These are phyloP conservation scores for Aspergillus brunneoviolaceus DNA, from an alignment of 2,329 filamentous ascomycete species.

Conservation along the genomic window DNA sequence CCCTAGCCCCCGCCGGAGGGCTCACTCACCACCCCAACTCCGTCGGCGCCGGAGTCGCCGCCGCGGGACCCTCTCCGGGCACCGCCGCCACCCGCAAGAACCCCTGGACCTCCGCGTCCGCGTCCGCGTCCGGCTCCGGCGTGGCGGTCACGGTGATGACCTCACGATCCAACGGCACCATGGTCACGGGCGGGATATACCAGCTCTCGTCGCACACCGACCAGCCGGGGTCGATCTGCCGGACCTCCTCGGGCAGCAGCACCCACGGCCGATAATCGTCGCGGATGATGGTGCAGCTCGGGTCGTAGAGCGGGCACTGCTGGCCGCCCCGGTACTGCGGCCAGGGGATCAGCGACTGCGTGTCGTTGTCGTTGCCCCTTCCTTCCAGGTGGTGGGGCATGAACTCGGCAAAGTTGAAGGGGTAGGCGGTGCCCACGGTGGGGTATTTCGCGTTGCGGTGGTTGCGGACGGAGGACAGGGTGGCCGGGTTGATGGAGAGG, in stretches of 20 bases:
- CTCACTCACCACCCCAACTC: neutral
- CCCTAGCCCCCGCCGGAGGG: too few species aligned
- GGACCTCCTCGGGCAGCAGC: slow-evolving; percentile 20
- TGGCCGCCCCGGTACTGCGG: slow-evolving; percentile 20
- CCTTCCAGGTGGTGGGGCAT: slow-evolving; percentile 13
- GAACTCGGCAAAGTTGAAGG: slow-evolving; percentile 26
- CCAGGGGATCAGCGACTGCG: slow-evolving; percentile 23
- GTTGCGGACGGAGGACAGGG: slow-evolving; percentile 18
- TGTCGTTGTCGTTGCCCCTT: slow-evolving; percentile 17
- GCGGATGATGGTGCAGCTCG: slow-evolving; percentile 21
- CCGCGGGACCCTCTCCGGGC: neutral
- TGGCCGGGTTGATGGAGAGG: slow-evolving; percentile 19
- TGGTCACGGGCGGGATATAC: slow-evolving; percentile 25
- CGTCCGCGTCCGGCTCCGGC: neutral
- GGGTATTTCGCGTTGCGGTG: slow-evolving; percentile 26
- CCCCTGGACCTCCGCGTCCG: too few species aligned
- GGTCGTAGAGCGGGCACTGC: slow-evolving; percentile 19
- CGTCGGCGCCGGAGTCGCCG: neutral
- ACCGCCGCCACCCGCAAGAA: neutral
- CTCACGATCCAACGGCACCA: slow-evolving; percentile 15
- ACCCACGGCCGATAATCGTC: slow-evolving; percentile 25
- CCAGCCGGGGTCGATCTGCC: slow-evolving; percentile 20
- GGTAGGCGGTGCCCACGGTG: slow-evolving; percentile 20
- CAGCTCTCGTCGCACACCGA: slow-evolving; percentile 19
- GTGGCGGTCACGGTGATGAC: neutral